These are phyloP conservation scores for Amanita jacksonii DNA, from an alignment of 768 basidiomycete genomes.

Conservation along the genomic window DNA sequence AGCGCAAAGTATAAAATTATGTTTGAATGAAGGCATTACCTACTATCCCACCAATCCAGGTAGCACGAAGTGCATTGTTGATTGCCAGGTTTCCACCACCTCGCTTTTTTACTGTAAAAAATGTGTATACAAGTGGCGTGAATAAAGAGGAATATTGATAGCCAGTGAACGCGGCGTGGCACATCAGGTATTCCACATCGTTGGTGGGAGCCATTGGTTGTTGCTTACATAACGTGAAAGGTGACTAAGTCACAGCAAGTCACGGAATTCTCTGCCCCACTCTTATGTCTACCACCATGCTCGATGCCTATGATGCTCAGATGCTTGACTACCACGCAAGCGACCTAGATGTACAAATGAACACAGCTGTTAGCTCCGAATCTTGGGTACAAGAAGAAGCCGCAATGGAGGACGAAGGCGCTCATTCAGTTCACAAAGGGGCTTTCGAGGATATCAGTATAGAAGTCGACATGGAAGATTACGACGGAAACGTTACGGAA, in stretches of 20 bases:
- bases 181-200: slow-evolving; percentile 59
- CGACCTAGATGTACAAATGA: slow-evolving; percentile 56
- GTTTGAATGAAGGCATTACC: slow-evolving; percentile 29
- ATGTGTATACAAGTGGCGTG: slow-evolving; percentile 50
- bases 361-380: slow-evolving; percentile 32
- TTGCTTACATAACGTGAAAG: not conserved
- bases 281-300: slow-evolving; percentile 29
- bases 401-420: slow-evolving; percentile 50
- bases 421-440: slow-evolving; percentile 13
- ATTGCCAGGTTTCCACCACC: slow-evolving; percentile 46
- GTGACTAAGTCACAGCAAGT: slow-evolving; percentile 12
- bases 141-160: slow-evolving; percentile 60
- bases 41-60: slow-evolving; percentile 58
- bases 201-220: slow-evolving; percentile 9
- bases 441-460: slow-evolving; percentile 28
- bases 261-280: not conserved
- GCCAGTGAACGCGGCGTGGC: slow-evolving; percentile 53
- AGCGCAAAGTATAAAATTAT: not conserved
- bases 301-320: slow-evolving; percentile 51
- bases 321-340: slow-evolving; percentile 48
- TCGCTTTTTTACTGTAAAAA: slow-evolving; percentile 41
- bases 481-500: slow-evolving; percentile 37
- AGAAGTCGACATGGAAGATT: slow-evolving; percentile 61
- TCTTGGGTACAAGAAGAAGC: slow-evolving; percentile 45
- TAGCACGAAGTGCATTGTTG: slow-evolving; percentile 59